phyloP scores from a whole-genome alignment of 768 basidiomycete species.

The Rhizopogon sp. region DNA sequence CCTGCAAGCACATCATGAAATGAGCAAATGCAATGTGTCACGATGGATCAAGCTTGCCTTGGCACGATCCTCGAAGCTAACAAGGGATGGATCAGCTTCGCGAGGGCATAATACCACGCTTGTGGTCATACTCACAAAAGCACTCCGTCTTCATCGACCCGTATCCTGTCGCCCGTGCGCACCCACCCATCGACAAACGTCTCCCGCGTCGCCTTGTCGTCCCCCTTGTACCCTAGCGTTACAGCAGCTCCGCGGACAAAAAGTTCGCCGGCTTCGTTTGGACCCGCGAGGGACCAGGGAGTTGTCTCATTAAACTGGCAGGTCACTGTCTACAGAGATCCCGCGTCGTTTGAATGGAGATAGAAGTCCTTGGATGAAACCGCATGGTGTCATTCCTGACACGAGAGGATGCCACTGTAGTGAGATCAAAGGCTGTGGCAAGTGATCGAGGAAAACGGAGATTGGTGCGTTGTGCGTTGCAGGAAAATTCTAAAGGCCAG shows the following conservation, averaged over 20 bases:
- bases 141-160: conserved; percentile 45
- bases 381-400: no score
- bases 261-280: conserved; percentile 59
- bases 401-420: no score
- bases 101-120: no score
- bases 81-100: neutral
- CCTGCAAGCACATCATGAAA: conserved; percentile 29
- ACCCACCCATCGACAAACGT: conserved; percentile 68
- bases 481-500: no score
- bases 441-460: no score
- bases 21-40: conserved; percentile 13
- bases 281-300: conserved; percentile 36
- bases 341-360: no score
- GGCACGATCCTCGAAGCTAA: conserved; percentile 58
- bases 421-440: no score
- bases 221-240: conserved; percentile 59
- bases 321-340: no score
- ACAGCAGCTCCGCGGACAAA: conserved; percentile 47
- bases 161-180: conserved; percentile 60
- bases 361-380: no score
- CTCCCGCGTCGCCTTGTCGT: conserved; percentile 53
- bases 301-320: no score
- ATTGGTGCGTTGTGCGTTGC: no score
- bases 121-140: conserved; percentile 45
- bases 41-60: conserved; percentile 61